phyloP scores from a whole-genome alignment of 2,329 filamentous ascomycete species.

The Chrysoporthe austroafricana region DNA sequence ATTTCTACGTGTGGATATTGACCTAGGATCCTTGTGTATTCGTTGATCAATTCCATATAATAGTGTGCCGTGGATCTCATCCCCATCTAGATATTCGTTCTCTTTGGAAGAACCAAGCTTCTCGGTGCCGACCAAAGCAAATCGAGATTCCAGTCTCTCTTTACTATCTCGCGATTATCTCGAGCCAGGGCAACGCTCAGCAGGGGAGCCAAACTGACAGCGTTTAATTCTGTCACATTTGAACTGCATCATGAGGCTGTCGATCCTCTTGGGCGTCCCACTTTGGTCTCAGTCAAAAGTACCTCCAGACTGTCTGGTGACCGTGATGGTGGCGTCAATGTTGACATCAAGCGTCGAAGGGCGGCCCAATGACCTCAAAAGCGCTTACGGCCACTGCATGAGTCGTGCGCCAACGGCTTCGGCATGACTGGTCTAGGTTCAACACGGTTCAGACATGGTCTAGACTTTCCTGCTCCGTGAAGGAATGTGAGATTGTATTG shows the following conservation, averaged over 20 bases:
- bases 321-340: conserved; percentile 28
- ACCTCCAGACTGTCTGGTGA: conserved; percentile 23
- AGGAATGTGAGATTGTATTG: neutral
- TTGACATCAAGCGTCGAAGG: conserved; percentile 29
- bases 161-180: neutral
- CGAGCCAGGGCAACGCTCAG: neutral
- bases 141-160: neutral
- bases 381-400: neutral
- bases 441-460: neutral
- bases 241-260: conserved; percentile 27
- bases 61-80: neutral
- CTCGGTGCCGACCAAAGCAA: too few species aligned
- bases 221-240: conserved; percentile 27
- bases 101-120: neutral
- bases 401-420: neutral
- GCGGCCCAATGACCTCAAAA: neutral
- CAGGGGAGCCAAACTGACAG: neutral
- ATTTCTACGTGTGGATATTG: neutral
- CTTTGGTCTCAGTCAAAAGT: conserved; percentile 27
- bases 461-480: neutral
- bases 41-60: neutral
- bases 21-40: neutral
- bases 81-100: neutral
- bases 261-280: conserved; percentile 26
- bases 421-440: neutral